Evolutionary conservation across 2,329 filamentous ascomycete species (phyloP).

Genomic region (Apiospora kogelbergensis): DNA sequence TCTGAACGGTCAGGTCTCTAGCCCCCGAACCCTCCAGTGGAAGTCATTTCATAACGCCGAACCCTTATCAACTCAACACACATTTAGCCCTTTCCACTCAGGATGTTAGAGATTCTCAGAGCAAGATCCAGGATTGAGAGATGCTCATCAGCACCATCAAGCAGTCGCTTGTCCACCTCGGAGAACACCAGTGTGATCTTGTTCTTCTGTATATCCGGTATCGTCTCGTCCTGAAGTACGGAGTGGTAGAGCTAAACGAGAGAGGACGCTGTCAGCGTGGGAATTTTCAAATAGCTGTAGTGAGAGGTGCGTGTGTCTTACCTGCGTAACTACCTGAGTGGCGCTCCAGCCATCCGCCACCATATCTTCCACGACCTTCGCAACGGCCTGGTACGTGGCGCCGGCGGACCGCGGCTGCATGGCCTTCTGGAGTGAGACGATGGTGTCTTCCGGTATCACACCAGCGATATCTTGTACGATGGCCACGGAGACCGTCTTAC

Average conservation of each 20-base stretch:
- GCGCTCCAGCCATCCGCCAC: slow-evolving; percentile 98
- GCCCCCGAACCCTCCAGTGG: background rate
- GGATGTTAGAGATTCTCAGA: slow-evolving; percentile 74
- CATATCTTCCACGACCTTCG: slow-evolving; percentile 82
- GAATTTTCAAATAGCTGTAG: background rate
- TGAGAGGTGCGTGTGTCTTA: slow-evolving; percentile 35
- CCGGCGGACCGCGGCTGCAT: slow-evolving; percentile 70
- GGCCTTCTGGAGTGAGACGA: slow-evolving; percentile 69
- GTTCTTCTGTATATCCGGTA: slow-evolving; percentile 85
- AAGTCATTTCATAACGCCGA: background rate
- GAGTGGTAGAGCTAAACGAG: slow-evolving; percentile 70
- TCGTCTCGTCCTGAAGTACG: slow-evolving; percentile 79
- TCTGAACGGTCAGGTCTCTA: background rate
- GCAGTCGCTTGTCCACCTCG: slow-evolving; percentile 88
- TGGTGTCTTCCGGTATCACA: slow-evolving; percentile 77
- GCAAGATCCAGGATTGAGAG: slow-evolving; percentile 84
- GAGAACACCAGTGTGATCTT: slow-evolving; percentile 88
- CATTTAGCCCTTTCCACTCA: slow-evolving; percentile 46
- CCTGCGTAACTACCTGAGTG: slow-evolving; percentile 80
- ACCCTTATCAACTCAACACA: background rate
- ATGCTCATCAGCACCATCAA: slow-evolving; percentile 95
- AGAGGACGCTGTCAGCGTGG: slow-evolving; percentile 11
- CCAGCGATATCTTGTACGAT: slow-evolving; percentile 94
- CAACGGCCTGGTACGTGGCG: slow-evolving; percentile 70
- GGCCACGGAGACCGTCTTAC: slow-evolving; percentile 67